Conservation (phyloP, 2,329 filamentous ascomycete species). For the Proliferodiscus dingleyae region DNA sequence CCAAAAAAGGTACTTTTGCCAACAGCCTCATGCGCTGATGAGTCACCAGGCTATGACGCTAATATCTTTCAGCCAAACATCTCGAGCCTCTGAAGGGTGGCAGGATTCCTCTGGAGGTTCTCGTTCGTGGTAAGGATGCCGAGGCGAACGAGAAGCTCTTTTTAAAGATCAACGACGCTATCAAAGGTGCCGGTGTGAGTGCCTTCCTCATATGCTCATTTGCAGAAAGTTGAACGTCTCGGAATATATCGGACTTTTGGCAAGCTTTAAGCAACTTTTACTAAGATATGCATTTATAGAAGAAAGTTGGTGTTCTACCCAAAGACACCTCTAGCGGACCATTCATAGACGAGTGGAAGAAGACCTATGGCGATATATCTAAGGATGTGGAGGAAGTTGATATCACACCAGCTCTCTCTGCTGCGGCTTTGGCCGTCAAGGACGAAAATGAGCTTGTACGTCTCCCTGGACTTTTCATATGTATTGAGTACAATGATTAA, state of each 20-base stretch:
- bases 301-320: slow-evolving; percentile 81
- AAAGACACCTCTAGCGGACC: slow-evolving; percentile 83
- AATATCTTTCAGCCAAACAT: slow-evolving; percentile 67
- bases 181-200: slow-evolving; percentile 81
- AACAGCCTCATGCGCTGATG: neutral
- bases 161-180: slow-evolving; percentile 73
- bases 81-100: slow-evolving; percentile 87
- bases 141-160: slow-evolving; percentile 91
- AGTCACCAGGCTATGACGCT: no score
- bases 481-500: neutral
- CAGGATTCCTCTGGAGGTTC: slow-evolving; percentile 85
- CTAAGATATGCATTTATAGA: slow-evolving; percentile 43
- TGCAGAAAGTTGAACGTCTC: no score
- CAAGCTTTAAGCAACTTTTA: no score
- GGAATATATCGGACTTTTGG: no score
- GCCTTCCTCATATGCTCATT: neutral
- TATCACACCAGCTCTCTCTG: slow-evolving; percentile 74
- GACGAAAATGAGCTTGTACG: slow-evolving; percentile 81
- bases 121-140: slow-evolving; percentile 86
- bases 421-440: slow-evolving; percentile 82
- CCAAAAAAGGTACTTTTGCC: slow-evolving; percentile 70
- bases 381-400: slow-evolving; percentile 89
- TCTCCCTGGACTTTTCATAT: neutral
- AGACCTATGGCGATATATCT: slow-evolving; percentile 67
- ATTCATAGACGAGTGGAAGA: slow-evolving; percentile 96